Conservation (phyloP, 2,329 filamentous ascomycete species). For the Fusarium sp. region DNA sequence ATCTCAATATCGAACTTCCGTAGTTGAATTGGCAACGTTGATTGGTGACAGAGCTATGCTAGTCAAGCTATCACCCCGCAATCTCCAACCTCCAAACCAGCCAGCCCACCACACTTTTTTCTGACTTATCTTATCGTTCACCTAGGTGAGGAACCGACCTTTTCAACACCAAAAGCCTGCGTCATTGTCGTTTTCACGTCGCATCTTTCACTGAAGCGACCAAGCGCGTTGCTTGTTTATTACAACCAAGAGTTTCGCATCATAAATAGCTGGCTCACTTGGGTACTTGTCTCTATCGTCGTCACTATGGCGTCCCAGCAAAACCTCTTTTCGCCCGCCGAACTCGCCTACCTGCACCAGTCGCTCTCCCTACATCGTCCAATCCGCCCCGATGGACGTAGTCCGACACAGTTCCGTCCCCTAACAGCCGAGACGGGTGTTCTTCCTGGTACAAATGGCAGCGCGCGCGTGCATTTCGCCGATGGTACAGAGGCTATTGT, state of each 20-base stretch:
- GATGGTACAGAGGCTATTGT: conserved; percentile 97
- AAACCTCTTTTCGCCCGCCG: conserved; percentile 89
- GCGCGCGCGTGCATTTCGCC: conserved; percentile 91
- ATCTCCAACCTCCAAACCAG: conserved; percentile 17
- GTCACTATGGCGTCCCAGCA: conserved; percentile 74
- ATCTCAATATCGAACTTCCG: not conserved
- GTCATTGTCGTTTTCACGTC: conserved; percentile 22
- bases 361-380: conserved; percentile 86
- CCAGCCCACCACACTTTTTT: conserved; percentile 42
- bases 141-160: conserved; percentile 49
- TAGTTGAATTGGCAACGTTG: conserved; percentile 2
- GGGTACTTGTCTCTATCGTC: not conserved
- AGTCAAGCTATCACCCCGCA: conserved; percentile 42
- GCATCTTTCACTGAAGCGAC: conserved; percentile 3
- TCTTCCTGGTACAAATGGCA: conserved; percentile 89
- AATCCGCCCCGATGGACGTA: conserved; percentile 88
- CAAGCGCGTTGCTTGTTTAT: not conserved
- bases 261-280: not conserved
- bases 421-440: conserved; percentile 91
- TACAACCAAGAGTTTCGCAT: not conserved
- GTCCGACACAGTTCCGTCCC: conserved; percentile 88
- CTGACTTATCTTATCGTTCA: conserved; percentile 54
- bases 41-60: conserved; percentile 25
- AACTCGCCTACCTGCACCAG: conserved; percentile 93
- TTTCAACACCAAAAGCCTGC: conserved; percentile 37